A percentile compares a stretch with the other conserved stretches of the same genome.
phyloP scores from a whole-genome alignment of 805 yeast genomes.

The Cyberlindnera lachancei region DNA sequence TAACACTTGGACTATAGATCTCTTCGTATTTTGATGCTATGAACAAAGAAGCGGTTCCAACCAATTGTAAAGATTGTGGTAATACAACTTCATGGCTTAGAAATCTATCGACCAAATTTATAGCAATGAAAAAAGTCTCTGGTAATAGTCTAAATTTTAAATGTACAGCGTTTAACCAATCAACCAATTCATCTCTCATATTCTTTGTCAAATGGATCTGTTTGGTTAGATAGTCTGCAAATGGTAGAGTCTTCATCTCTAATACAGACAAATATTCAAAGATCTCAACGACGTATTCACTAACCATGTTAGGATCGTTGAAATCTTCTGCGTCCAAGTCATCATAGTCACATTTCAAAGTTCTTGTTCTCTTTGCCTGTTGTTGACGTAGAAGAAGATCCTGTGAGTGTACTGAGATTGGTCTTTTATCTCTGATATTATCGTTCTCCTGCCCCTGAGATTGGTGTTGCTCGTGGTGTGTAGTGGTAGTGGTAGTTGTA shows the following conservation, averaged over 20 bases:
- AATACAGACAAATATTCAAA: conserved; percentile 69
- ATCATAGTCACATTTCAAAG: conserved; percentile 45
- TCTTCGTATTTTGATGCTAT: conserved; percentile 93
- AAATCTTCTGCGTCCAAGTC: conserved; percentile 73
- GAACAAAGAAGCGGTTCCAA: conserved; percentile 81
- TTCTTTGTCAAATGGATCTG: conserved; percentile 36
- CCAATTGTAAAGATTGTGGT: conserved; percentile 72
- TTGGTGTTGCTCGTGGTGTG: too few species aligned
- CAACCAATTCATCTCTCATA: conserved; percentile 82
- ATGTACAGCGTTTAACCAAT: conserved; percentile 91
- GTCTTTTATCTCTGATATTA: conserved; percentile 23
- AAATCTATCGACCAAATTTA: conserved; percentile 83
- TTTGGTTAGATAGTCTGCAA: conserved; percentile 30
- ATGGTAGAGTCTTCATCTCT: conserved; percentile 66
- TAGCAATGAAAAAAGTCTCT: conserved; percentile 78
- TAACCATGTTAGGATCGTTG: conserved; percentile 84
- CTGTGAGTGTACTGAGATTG: conserved; percentile 20
- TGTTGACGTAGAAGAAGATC: conserved; percentile 12
- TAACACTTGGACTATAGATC: conserved; percentile 81
- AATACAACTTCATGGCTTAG: conserved; percentile 71
- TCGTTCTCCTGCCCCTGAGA: too few species aligned
- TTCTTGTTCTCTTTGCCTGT: conserved; percentile 18
- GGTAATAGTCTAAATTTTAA: conserved; percentile 76
- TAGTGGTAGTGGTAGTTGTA: conserved; percentile 9
- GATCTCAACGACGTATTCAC: conserved; percentile 85